Evolutionary conservation across 2,329 filamentous ascomycete species (phyloP), one percentile per base, ranked within the genome.

Genomic region (Calonectria pseudoreteaudii): DNA sequence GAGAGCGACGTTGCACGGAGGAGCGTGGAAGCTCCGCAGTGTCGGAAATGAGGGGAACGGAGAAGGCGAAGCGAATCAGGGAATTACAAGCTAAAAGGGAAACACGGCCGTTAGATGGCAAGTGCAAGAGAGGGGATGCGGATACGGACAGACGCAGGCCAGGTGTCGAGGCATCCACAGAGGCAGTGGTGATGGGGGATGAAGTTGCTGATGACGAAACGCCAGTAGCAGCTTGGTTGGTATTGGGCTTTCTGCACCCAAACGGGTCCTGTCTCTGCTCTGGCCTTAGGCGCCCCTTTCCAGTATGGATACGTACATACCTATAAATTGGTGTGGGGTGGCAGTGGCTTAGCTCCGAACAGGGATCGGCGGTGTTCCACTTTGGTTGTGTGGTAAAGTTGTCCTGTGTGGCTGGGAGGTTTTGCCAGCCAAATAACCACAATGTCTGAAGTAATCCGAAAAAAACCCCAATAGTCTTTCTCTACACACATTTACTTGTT

Each of bases 11-110:
- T 47, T 34, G 60, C 38, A 65, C 60, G 68, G 74, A 75, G 78
- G 78, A 80, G 78, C 79, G 74, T 73, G 75, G 73, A 74, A 77
- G 78, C 79, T 78, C 79, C 77, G 76, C 76, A 77, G 74, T 66
- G 65, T 70, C 65, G 47, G 64, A 70, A 64, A 71, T 60, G 64
- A 58, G 56, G 65, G 38, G 31, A 65, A 53, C 23, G 23, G 53
- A 36, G 70, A 64, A 72, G 26, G 47, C 44, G 50, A 69, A 64
- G 44, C 36, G 20, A 58, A 60, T 36, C 31, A 64, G 18, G 44
- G 53, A 68, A 72, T 60, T 31, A 65, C 20, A 49, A 66, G 52
- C 65, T 16, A 28, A 62, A 50, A 67, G 60, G 50, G 44, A 44
- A 41, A 52, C 34, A 36, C 66, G 31, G 47, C 66, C 56, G 66